Evolutionary conservation across 2,329 filamentous ascomycete species (phyloP), one percentile per base, ranked within the genome.

Genomic region (Claviceps sorghi): DNA sequence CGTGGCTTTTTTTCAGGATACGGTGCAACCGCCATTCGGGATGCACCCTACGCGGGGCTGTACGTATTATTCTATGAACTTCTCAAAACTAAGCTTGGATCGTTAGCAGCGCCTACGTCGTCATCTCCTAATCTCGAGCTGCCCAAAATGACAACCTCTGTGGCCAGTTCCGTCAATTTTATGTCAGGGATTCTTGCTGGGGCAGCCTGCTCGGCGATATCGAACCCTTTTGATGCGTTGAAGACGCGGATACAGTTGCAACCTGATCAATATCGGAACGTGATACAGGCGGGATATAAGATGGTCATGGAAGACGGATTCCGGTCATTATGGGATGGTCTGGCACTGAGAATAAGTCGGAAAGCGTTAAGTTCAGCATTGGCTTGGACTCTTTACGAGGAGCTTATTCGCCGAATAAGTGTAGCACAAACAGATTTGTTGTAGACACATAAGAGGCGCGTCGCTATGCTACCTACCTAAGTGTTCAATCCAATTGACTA

Each of bases 381-480:
- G 59, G 91, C 91, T 8, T 98, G 93, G 93, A 97, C 91, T 10
- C 76, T 96, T 42, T 98, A 98, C 64, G 93, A 98, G 70, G 91
- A 96, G 67, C 68, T 96, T 60, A 84, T 97, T 56, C 74, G 90
- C 55, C 77, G 86, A 59, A 62, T 58, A 17, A 48, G 34, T 21
- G 22, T 30, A 30, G 10, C 41, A 5, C 21, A 43, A 11, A 43
- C 19, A 43, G 26, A 6, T 45, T 30, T 45, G 15, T n/a, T n/a
- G 3, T 29, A 29, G 22, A 8, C 29, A 22, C 19, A 19, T 5
- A 11, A 41, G 19, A 41, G 5, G 6, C 1, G 2, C n/a, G 4
- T 11, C 19, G 38, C 7, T 17, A 34, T 36, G n/a, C n/a, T n/a
- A n/a, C n/a, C n/a, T n/a, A n/a, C n/a, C n/a, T n/a, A n/a, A n/a